Conservation (phyloP, 129 eudicot genomes). For the Mikania micrantha region DNA sequence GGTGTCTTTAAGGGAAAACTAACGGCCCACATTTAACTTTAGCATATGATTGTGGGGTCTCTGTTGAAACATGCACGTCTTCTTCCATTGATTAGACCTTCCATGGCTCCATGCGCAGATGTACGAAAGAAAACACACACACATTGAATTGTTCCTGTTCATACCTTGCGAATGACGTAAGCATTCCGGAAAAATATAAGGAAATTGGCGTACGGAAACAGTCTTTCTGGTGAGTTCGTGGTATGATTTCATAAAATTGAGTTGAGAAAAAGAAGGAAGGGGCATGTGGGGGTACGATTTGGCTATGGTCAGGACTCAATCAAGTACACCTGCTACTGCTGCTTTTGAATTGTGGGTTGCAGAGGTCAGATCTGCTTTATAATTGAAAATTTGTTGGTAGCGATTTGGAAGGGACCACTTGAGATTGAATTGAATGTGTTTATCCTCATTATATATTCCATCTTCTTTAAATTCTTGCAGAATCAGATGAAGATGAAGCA, state of each 20-base stretch:
- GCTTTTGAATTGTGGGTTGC: slow-evolving; percentile 11
- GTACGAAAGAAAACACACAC: slow-evolving; percentile 7
- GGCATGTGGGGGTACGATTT: slow-evolving; percentile 6
- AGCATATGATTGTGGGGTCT: slow-evolving; percentile 11
- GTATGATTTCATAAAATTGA: background rate
- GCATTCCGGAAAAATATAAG: background rate
- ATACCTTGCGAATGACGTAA: slow-evolving; percentile 22
- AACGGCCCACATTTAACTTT: slow-evolving; percentile 13
- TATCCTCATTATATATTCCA: background rate
- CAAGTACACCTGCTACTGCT: slow-evolving; percentile 41
- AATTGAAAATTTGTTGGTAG: slow-evolving; percentile 6
- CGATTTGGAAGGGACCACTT: slow-evolving; percentile 24
- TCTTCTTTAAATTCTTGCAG: background rate
- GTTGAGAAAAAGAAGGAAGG: background rate
- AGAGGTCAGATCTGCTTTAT: slow-evolving; percentile 21
- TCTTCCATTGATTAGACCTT: slow-evolving; percentile 24
- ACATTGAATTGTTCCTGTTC: slow-evolving; percentile 19
- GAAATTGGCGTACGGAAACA: slow-evolving; percentile 13
- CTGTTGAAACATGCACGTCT: slow-evolving; percentile 17
- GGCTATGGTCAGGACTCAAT: slow-evolving; percentile 23
- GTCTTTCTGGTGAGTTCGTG: slow-evolving; percentile 18
- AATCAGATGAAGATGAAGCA: background rate
- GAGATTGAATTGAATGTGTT: background rate
- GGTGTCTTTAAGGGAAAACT: background rate
- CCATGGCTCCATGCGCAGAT: slow-evolving; percentile 9